Base-by-base conservation (phyloP, 345 rosid genomes). In the Microthlaspi erraticum region DNA sequence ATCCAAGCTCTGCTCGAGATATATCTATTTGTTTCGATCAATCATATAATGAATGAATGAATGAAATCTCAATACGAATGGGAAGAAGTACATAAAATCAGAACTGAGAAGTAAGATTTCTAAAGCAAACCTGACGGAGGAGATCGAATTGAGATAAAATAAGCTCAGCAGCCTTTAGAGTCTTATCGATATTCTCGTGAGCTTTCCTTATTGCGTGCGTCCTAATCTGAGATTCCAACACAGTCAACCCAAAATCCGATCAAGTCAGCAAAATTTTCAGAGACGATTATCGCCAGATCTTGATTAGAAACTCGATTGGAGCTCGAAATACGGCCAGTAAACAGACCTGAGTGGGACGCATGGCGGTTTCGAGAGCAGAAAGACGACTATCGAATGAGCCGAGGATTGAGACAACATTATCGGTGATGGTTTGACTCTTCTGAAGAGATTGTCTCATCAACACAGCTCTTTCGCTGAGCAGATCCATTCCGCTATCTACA, bases 301-400 rank as follows among this genome's bases (percentile, higher is more conserved):
- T n/a, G 9, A 64, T 5, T 7, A 37, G 3, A 14, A 44, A 23
- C 43, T 19, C 39, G 31, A 0, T 58, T 60, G 38, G 49, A 55
- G 75, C 13, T 16, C 48, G 9, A 20, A 26, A 29, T 10, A 8
- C 53, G 38, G 51, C 20, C 2, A n/a, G 1, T 8, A 37, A 6
- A 17, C 60, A 18, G 9, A 94, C 99, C 97, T 94, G 99, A 78
- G 97, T 91, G 2, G 99, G 97, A 62, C 99, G 96, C 99, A 94
- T 91, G 80, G 99, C 99, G 43, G 99, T 84, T 77, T 94, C 99
- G 6, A 94, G 95, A 66, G 93, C 87, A 50, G 99, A 94, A n/a
- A 91, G 97, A 54, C 99, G 97, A 82, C 91, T 88, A 69, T 91
- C 99, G 60, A 94, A 94, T 46, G 99, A 91, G 19, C 99, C 99